Conservation (phyloP, 2,329 filamentous ascomycete genomes). For the Fusarium sp. region DNA sequence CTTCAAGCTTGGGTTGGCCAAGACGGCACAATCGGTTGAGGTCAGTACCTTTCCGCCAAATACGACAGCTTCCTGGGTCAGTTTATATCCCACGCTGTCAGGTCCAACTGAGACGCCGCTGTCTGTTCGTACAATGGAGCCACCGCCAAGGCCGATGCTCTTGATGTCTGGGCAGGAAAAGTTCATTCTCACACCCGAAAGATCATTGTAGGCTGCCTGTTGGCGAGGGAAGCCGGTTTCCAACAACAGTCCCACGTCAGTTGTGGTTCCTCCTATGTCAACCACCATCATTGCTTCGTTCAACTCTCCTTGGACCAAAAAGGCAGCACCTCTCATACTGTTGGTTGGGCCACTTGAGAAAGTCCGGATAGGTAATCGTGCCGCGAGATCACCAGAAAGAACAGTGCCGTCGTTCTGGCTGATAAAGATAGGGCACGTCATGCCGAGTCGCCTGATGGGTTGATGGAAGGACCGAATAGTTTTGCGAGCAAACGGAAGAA, state of each 20-base stretch:
- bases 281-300: slow-evolving; percentile 63
- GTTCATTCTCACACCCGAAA: slow-evolving; percentile 70
- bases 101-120: slow-evolving; percentile 60
- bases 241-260: slow-evolving; percentile 67
- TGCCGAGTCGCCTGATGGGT: slow-evolving; percentile 58
- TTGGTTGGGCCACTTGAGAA: slow-evolving; percentile 71
- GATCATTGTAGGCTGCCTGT: slow-evolving; percentile 66
- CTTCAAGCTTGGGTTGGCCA: slow-evolving; percentile 45
- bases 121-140: slow-evolving; percentile 59
- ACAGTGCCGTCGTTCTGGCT: slow-evolving; percentile 71
- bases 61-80: slow-evolving; percentile 60
- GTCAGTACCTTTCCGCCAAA: slow-evolving; percentile 66
- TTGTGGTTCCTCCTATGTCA: slow-evolving; percentile 72
- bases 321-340: slow-evolving; percentile 68
- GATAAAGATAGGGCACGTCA: slow-evolving; percentile 64
- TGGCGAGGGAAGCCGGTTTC: slow-evolving; percentile 69
- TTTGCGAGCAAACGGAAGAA: slow-evolving; percentile 63
- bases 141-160: slow-evolving; percentile 66
- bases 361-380: slow-evolving; percentile 65
- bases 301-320: slow-evolving; percentile 55
- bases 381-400: slow-evolving; percentile 60
- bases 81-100: slow-evolving; percentile 67
- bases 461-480: slow-evolving; percentile 64
- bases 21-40: slow-evolving; percentile 62
- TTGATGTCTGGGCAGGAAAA: slow-evolving; percentile 65